phyloP scores from a whole-genome alignment of 2,329 filamentous ascomycete species.

The Monosporascus sp. region DNA sequence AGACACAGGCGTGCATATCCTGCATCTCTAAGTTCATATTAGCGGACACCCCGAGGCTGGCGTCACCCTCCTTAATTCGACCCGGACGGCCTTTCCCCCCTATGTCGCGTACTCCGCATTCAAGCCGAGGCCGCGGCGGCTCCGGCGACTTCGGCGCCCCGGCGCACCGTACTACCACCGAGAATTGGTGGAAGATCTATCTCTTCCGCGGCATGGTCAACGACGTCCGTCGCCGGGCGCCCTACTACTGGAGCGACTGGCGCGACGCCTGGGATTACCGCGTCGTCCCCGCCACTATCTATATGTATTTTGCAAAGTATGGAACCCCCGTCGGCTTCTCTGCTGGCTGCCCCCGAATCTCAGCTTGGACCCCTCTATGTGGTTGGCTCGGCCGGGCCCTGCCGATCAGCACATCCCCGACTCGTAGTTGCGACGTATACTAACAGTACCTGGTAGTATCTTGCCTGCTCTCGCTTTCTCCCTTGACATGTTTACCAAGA shows the following conservation, averaged over 20 bases:
- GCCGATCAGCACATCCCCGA: too few relatives aligned
- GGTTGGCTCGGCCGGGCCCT: too few relatives aligned
- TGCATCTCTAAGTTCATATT: too few relatives aligned
- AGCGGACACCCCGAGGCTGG: too few relatives aligned
- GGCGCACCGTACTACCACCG: not conserved
- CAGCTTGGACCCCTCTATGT: too few relatives aligned
- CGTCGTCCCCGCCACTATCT: constrained; percentile 78
- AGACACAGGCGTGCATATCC: too few relatives aligned
- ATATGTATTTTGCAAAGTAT: constrained; percentile 95
- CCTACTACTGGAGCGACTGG: constrained; percentile 81
- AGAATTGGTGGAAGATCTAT: constrained; percentile 66
- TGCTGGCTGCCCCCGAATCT: too few relatives aligned
- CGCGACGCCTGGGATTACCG: constrained; percentile 85
- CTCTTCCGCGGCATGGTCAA: constrained; percentile 75
- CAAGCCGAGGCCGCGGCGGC: not conserved
- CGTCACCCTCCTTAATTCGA: not conserved
- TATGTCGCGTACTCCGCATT: not conserved
- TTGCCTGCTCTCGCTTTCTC: constrained; percentile 83
- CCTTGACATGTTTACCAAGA: constrained; percentile 89
- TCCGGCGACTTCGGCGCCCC: not conserved
- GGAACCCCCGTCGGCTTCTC: constrained; percentile 11
- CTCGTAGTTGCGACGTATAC: not conserved
- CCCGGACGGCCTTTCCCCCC: not conserved
- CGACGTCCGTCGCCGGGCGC: constrained; percentile 67
- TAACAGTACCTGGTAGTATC: constrained; percentile 52